These are phyloP conservation scores for Populus nigra DNA, from an alignment of 345 rosid species.

Conservation along the genomic window DNA sequence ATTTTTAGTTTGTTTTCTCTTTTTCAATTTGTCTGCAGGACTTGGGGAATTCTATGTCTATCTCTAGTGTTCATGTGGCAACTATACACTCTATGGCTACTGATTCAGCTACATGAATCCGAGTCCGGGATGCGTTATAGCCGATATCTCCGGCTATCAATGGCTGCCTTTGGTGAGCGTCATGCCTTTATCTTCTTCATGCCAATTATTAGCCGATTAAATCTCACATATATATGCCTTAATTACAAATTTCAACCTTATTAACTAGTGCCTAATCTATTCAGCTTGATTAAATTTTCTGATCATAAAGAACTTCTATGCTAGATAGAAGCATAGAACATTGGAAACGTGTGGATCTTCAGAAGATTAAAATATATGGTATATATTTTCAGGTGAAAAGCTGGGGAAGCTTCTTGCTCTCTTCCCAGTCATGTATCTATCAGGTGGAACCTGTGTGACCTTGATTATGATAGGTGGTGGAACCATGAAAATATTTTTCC, in stretches of 20 bases:
- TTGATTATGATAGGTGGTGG: slow-evolving; percentile 55
- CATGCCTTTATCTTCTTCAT: not conserved
- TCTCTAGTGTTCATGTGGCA: slow-evolving; percentile 52
- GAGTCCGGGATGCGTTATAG: slow-evolving; percentile 47
- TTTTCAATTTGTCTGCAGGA: slow-evolving; percentile 34
- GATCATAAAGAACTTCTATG: not conserved
- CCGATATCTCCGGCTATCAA: slow-evolving; percentile 53
- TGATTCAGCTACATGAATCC: slow-evolving; percentile 57
- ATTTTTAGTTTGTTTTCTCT: not conserved
- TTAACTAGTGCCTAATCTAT: not conserved
- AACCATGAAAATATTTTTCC: slow-evolving; percentile 43
- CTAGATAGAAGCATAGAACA: too few species aligned
- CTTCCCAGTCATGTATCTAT: slow-evolving; percentile 57
- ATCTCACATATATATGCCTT: not conserved
- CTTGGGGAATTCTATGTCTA: slow-evolving; percentile 48
- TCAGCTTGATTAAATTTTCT: not conserved
- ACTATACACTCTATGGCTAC: slow-evolving; percentile 52
- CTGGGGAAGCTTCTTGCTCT: slow-evolving; percentile 49
- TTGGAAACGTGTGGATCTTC: too few species aligned
- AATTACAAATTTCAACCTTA: not conserved
- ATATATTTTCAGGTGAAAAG: slow-evolving; percentile 42
- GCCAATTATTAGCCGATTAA: not conserved
- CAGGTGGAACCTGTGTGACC: slow-evolving; percentile 58
- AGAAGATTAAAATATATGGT: not conserved
- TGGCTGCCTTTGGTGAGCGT: slow-evolving; percentile 55